These are phyloP conservation scores for Ceratobasidium sp. DNA, from an alignment of 1,284 basidiomycete species.

Conservation along the genomic window DNA sequence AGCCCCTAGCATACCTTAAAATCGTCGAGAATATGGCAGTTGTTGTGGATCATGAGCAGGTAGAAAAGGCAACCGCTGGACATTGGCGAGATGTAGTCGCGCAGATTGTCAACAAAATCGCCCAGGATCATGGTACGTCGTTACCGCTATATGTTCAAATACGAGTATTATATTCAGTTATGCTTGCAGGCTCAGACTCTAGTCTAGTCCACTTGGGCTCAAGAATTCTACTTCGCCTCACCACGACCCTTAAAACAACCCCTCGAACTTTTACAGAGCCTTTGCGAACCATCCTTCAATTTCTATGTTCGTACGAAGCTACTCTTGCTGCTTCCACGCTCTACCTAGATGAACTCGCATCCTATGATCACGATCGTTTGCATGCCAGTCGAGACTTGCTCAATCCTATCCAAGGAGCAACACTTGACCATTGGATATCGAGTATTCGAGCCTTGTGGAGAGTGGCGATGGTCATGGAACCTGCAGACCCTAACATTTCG, in stretches of 20 bases:
- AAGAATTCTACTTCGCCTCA: constrained; percentile 23
- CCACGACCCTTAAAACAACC: background rate
- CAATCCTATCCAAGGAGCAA: constrained; percentile 19
- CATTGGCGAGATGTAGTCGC: constrained; percentile 48
- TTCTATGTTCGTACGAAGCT: background rate
- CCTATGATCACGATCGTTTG: background rate
- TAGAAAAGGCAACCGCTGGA: constrained; percentile 45
- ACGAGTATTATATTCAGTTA: background rate
- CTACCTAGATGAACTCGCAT: background rate
- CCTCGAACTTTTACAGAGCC: background rate
- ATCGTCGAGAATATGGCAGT: constrained; percentile 78
- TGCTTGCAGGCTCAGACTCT: constrained; percentile 1
- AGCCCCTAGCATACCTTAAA: constrained; percentile 72
- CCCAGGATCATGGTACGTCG: constrained; percentile 14
- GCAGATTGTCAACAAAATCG: constrained; percentile 6
- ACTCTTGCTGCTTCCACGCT: background rate
- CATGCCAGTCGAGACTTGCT: constrained; percentile 30
- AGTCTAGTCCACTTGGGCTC: constrained; percentile 1
- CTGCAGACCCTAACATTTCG: background rate
- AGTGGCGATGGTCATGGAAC: background rate
- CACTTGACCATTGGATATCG: constrained; percentile 5
- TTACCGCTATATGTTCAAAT: background rate
- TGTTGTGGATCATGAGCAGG: constrained; percentile 49
- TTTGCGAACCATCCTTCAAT: background rate
- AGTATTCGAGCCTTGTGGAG: constrained; percentile 20